A percentile compares a stretch with the other conserved stretches of the same genome.
phyloP scores from a whole-genome alignment of 208 protist genomes.

The Trypanosoma mega region DNA sequence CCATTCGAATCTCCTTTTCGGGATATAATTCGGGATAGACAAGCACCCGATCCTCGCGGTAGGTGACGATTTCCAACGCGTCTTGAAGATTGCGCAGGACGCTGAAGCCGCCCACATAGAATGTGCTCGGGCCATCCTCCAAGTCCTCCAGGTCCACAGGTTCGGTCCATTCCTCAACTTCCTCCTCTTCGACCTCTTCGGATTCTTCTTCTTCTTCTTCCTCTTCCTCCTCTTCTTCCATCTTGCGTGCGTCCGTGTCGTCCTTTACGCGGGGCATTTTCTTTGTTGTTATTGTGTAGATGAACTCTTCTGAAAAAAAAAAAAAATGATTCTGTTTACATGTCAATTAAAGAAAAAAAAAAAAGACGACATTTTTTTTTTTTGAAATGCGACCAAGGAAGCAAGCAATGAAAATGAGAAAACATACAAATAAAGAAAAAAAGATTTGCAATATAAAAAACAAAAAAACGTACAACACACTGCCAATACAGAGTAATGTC shows the following conservation, averaged over 20 bases:
- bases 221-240: constrained; percentile 33
- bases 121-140: constrained; percentile 76
- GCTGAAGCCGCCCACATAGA: constrained; percentile 80
- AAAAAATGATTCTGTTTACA: too few species aligned
- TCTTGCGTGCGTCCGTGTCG: constrained; percentile 19
- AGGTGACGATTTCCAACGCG: constrained; percentile 40
- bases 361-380: constrained; percentile 4
- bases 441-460: neutral
- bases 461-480: constrained; percentile 10
- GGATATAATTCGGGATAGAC: constrained; percentile 70
- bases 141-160: constrained; percentile 49
- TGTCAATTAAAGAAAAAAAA: too few species aligned
- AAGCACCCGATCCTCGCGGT: constrained; percentile 69
- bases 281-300: neutral
- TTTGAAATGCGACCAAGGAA: neutral
- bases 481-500: too few species aligned
- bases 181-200: constrained; percentile 72
- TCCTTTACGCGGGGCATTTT: constrained; percentile 39
- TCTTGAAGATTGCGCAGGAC: constrained; percentile 44
- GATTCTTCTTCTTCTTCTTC: constrained; percentile 76
- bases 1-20: constrained; percentile 39
- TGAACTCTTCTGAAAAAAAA: too few species aligned
- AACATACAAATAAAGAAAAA: constrained; percentile 11
- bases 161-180: constrained; percentile 72
- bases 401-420: neutral